Conservation (phyloP, 495 filamentous ascomycete species). For the Trypethelium eluteriae region DNA sequence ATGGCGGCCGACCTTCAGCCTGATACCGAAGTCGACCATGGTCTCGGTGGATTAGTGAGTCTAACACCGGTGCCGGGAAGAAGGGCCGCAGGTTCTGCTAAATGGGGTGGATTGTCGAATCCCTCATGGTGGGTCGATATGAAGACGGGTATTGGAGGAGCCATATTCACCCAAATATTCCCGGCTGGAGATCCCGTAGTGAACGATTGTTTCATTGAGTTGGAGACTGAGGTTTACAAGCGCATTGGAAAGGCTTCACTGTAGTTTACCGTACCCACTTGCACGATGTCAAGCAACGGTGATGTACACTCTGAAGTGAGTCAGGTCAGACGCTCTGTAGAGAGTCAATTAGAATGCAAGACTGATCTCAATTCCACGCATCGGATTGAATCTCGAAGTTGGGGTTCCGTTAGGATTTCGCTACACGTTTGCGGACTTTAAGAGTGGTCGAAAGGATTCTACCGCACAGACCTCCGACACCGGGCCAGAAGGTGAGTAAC, state of each 20-base stretch:
- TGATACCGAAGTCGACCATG: conserved; percentile 25
- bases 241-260: background rate
- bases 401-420: no score
- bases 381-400: no score
- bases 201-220: conserved; percentile 17
- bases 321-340: background rate
- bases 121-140: conserved; percentile 30
- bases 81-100: conserved; percentile 30
- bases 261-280: background rate
- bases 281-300: background rate
- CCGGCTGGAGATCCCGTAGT: conserved; percentile 21
- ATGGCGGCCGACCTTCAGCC: conserved; percentile 17
- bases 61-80: conserved; percentile 26
- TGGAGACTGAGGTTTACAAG: conserved; percentile 20
- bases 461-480: no score
- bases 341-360: no score
- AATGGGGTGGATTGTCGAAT: conserved; percentile 34
- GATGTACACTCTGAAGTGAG: background rate
- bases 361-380: no score
- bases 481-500: no score
- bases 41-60: conserved; percentile 33
- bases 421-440: no score
- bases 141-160: conserved; percentile 18
- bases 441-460: no score
- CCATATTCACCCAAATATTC: conserved; percentile 23